Base-by-base conservation (phyloP, 2,329 filamentous ascomycete genomes). In the Aspergillus ochraceus region DNA sequence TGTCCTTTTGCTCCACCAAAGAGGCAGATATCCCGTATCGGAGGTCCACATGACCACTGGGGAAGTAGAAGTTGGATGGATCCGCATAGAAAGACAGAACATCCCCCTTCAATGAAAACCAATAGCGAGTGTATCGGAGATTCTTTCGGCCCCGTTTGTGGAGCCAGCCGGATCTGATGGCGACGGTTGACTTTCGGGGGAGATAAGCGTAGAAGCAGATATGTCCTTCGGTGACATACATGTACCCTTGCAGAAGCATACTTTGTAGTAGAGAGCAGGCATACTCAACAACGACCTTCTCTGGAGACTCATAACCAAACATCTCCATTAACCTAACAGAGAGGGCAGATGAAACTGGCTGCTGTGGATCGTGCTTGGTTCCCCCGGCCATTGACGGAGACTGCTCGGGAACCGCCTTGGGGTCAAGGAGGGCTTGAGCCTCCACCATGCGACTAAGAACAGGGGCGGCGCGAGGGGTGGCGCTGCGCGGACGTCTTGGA, bases 191-290 rank as follows among this genome's bases (percentile, higher is more conserved):
- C 82, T 95, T 97, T 81, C 93, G 96, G 6, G 92, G 92, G n/a
- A 98, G 84, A 73, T 97, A 97, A 45, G 95, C 92, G 73, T 97
- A 98, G 75, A 98, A 99, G 77, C 93, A 97, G 62, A 98, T 90
- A 73, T 99, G 95, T 68, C 89, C 90, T 62, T 90, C 83, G 0
- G 95, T 98, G 70, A 99, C 91, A 77, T 98, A 98, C 84, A 99
- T 89, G 74, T 95, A 97, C 6, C 95, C 95, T 72, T 97, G 92
- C 9, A 98, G 83, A 30, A 98, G 81, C 49, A 97, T 92, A 71
- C 90, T 97, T 74, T 97, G 92, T 36, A 98, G 79, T 45, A 98
- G 80, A 88, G 92, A 97, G 77, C 94, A 98, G 9, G 92, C 90
- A 73, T 96, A 97, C 79, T 98, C 94, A 86, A 74, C 88, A 62